Evolutionary conservation across 1,284 basidiomycete species (phyloP).

Genomic region (Moniliella sp.): DNA sequence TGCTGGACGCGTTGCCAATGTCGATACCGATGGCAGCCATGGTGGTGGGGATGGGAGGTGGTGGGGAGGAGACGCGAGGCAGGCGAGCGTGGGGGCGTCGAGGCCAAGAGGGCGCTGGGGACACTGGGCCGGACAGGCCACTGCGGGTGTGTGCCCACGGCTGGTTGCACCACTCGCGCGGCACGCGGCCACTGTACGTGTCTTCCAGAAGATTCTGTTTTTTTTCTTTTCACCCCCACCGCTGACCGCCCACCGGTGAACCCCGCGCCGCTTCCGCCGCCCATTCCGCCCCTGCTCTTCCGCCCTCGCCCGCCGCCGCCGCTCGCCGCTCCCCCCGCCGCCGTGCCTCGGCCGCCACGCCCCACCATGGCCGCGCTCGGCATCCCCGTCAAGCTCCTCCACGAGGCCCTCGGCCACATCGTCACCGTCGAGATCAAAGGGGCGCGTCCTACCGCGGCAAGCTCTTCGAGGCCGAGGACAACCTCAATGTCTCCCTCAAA

Average conservation of each 20-base stretch:
- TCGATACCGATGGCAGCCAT: too few species aligned
- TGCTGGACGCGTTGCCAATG: too few species aligned
- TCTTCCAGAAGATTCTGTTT: too few species aligned
- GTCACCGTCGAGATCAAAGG: constrained; percentile 96
- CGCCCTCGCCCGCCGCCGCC: constrained; percentile 1
- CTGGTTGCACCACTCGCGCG: too few species aligned
- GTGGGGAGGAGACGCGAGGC: background rate
- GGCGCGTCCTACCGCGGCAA: constrained; percentile 92
- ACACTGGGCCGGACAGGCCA: background rate
- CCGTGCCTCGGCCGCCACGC: background rate
- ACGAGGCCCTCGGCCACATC: constrained; percentile 61
- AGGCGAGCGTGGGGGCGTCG: constrained; percentile 59
- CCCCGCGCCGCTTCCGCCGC: too few species aligned
- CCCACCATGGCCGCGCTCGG: constrained; percentile 28
- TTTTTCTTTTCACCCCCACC: too few species aligned
- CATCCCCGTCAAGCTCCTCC: constrained; percentile 35
- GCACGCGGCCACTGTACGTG: background rate
- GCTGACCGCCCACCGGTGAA: too few species aligned
- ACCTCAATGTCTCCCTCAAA: constrained; percentile 81
- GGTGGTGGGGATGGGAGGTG: too few species aligned
- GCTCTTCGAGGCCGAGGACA: constrained; percentile 92
- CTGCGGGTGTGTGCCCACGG: too few species aligned
- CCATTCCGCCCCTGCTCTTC: constrained; percentile 1
- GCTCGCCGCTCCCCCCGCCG: background rate
- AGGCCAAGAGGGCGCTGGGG: constrained; percentile 50